Base-by-base conservation (phyloP, 78 protist species). In the Bodo saltans region DNA sequence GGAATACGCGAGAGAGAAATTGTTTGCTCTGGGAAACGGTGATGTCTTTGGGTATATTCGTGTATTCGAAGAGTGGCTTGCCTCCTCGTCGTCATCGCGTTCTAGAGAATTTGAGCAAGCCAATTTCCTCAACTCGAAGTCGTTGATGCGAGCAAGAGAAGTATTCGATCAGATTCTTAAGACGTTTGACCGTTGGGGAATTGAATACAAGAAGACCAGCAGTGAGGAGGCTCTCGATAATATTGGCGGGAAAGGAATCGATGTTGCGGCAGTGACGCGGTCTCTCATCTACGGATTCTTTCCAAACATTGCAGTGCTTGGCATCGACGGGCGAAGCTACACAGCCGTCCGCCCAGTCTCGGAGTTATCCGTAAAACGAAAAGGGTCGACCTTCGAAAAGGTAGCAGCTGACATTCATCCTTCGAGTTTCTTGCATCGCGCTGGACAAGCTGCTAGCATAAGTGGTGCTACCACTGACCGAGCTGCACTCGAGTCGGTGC, bases 261-360 rank as follows among this genome's bases (percentile, higher is more conserved):
- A 8, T 47, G 60, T 23, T 17, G n/a, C 8, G 60, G n/a, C 17
- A 8, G 60, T 47, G n/a, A 47, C 60, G 60, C 60, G 17, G 60
- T 8, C 60, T 8, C 60, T 47, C 60, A 8, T 47, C 60, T 47
- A 95, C 0, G 99, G 99, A 42, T 97, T 70, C 92, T 96, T 97
- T 72, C 93, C 88, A 76, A 60, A 97, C 88, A 81, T 92, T 0
- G 94, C 95, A 27, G 68, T 79, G 26, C 39, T 84, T 1, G 72
- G 67, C 33, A 34, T 0, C 34, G 60, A 47, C 17, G 60, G 60
- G 60, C 17, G 8, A 17, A 47, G n/a, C 60, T 94, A 87, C 89
- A 8, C 17, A 8, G 60, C 17, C 60, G n/a, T n/a, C n/a, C n/a
- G n/a, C n/a, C n/a, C n/a, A n/a, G n/a, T n/a, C n/a, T n/a, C n/a